Evolutionary conservation across 345 rosid genomes (phyloP), one percentile per base, ranked within the genome.

Genomic region (Arabis hirsuta): DNA sequence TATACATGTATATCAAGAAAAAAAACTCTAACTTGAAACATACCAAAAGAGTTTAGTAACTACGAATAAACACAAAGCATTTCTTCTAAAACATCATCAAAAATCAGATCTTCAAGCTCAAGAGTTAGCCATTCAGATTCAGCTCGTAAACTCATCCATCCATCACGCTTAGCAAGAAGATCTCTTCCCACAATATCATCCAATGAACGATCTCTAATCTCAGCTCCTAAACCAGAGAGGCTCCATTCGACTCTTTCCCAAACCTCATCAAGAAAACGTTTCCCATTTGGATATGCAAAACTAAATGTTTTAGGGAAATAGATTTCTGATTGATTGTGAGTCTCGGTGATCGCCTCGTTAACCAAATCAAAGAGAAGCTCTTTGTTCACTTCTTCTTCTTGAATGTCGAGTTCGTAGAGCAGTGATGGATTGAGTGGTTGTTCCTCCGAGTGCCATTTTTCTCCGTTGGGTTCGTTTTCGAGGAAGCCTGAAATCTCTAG

Each of bases 31-130:
- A 2, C 53, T 56, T 22, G 22, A 22, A 46, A 36, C 4, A n/a
- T 57, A 22, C 1, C n/a, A 24, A 47, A 47, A 58, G 14, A 13
- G 20, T 16, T 32, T 55, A 27, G 46, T 34, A 32, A 44, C 26
- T 62, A 34, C 3, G 48, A 36, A 65, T 32, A 73, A 47, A 19
- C 53, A 62, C 75, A 68, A 31, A 86, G 3, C 26, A 81, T 22
- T 54, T 87, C 97, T 32, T 79, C 82, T 44, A 90, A 16, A 59
- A 90, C 78, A 50, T 89, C 85, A 55, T 86, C 82, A 6, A 89
- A 83, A 59, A 93, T 81, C 80, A 83, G 5, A 8, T 90, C 92
- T 83, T 93, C 97, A 34, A 93, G 74, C 65, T 87, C 94, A 57
- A 90, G 84, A 22, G 86, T 84, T 46, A 85, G 81, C 65, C 83